Evolutionary conservation across 257 asterid genomes (phyloP).

Genomic region (Nicotiana obtusifolia): DNA sequence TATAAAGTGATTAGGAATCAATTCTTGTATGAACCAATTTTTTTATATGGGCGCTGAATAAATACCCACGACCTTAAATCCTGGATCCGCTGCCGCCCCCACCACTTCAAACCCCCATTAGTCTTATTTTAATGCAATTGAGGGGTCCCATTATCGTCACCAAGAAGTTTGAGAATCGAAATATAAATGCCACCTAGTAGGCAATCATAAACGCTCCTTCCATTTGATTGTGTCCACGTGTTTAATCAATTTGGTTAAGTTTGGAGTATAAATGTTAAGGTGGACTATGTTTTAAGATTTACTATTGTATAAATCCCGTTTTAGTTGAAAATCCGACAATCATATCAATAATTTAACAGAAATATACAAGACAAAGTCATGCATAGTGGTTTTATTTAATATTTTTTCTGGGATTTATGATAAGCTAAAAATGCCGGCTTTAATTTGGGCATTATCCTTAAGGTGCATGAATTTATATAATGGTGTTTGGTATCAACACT

Average conservation of each 20-base stretch:
- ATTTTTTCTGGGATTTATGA: neutral
- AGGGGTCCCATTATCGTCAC: neutral
- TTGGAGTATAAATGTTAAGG: neutral
- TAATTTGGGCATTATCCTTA: neutral
- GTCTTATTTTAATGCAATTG: neutral
- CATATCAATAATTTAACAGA: neutral
- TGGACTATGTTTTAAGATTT: neutral
- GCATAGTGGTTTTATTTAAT: neutral
- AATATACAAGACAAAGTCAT: neutral
- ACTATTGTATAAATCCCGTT: neutral
- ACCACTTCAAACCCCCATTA: neutral
- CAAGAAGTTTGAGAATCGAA: neutral
- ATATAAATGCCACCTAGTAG: neutral
- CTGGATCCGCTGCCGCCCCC: too few species aligned
- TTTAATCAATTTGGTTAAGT: neutral
- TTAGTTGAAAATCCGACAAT: neutral
- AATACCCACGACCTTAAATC: too few species aligned
- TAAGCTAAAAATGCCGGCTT: neutral
- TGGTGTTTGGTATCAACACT: constrained; percentile 7
- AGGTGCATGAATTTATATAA: constrained; percentile 3
- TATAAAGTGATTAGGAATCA: too few species aligned
- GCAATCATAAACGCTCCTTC: neutral
- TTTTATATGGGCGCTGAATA: too few species aligned
- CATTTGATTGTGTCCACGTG: neutral
- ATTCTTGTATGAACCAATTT: too few species aligned